These are phyloP conservation scores for Leishmania lainsoni DNA, from an alignment of 208 protist genomes.

Conservation along the genomic window DNA sequence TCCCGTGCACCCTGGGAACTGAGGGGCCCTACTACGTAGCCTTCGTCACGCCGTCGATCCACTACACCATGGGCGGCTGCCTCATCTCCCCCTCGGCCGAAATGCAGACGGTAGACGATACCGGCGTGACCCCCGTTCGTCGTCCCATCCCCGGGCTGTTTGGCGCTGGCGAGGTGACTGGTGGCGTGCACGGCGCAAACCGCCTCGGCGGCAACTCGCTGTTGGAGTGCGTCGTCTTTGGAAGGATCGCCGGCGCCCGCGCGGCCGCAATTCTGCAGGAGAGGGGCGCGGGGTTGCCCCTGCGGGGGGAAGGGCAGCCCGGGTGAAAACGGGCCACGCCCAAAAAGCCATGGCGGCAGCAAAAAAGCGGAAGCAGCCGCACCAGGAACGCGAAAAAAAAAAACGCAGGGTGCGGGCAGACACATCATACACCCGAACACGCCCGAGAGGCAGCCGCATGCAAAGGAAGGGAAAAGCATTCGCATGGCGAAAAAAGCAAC, in stretches of 20 bases:
- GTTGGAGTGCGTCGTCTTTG: conserved; percentile 83
- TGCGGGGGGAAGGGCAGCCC: no score
- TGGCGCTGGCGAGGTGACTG: conserved; percentile 96
- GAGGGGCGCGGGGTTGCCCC: no score
- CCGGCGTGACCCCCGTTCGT: no score
- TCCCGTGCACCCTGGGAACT: conserved; percentile 58
- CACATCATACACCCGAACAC: no score
- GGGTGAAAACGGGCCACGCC: no score
- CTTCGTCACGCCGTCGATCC: conserved; percentile 94
- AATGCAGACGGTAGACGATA: conserved; percentile 39
- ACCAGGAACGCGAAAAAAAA: conserved; percentile 13
- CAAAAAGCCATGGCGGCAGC: no score
- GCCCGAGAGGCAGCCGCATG: no score
- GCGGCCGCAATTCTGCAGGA: no score
- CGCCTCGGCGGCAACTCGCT: conserved; percentile 97
- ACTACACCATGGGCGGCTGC: conserved; percentile 98
- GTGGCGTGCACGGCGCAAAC: conserved; percentile 96
- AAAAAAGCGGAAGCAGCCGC: no score
- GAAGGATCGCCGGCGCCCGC: conserved; percentile 60
- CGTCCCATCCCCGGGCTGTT: conserved; percentile 90
- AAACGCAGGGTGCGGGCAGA: no score
- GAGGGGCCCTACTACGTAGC: conserved; percentile 82
- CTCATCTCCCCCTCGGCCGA: conserved; percentile 83
- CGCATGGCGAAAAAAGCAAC: no score
- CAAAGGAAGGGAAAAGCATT: no score